phyloP scores from a whole-genome alignment of 257 asterid genomes.

The Solanum paucissectum region DNA sequence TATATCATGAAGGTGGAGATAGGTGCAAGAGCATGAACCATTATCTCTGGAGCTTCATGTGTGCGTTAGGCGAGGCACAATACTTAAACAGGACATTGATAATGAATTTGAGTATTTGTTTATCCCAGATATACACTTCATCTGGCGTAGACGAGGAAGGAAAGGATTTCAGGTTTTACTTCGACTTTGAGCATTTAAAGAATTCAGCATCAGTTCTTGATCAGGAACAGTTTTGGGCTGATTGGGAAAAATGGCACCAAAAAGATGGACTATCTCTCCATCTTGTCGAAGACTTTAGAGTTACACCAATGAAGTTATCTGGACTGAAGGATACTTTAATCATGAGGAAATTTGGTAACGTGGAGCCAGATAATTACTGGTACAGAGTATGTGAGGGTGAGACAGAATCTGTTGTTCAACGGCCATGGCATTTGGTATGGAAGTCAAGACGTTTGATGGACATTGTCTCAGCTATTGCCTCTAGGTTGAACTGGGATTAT shows the following conservation, averaged over 20 bases:
- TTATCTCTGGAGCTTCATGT: constrained; percentile 71
- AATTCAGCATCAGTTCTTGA: constrained; percentile 60
- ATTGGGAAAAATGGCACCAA: constrained; percentile 51
- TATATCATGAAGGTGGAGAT: constrained; percentile 78
- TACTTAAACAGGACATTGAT: constrained; percentile 82
- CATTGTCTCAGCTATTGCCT: constrained; percentile 47
- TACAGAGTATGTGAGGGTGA: constrained; percentile 80
- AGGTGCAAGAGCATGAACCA: constrained; percentile 80
- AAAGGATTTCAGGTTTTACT: constrained; percentile 74
- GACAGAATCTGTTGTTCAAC: constrained; percentile 37
- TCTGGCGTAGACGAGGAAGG: constrained; percentile 74
- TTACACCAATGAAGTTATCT: constrained; percentile 54
- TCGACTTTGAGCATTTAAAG: constrained; percentile 73
- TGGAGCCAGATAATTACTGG: constrained; percentile 82
- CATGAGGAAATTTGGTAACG: constrained; percentile 61
- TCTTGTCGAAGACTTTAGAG: constrained; percentile 56
- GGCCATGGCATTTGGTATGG: constrained; percentile 71
- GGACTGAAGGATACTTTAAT: constrained; percentile 41
- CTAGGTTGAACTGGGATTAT: constrained; percentile 70
- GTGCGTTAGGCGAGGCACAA: constrained; percentile 86
- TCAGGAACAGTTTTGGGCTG: constrained; percentile 51
- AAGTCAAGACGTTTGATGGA: constrained; percentile 58
- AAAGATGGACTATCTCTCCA: constrained; percentile 46
- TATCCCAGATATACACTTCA: constrained; percentile 58
- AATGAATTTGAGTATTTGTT: constrained; percentile 66